Conservation (phyloP, 345 rosid species). For the Citrus mangshanensis region DNA sequence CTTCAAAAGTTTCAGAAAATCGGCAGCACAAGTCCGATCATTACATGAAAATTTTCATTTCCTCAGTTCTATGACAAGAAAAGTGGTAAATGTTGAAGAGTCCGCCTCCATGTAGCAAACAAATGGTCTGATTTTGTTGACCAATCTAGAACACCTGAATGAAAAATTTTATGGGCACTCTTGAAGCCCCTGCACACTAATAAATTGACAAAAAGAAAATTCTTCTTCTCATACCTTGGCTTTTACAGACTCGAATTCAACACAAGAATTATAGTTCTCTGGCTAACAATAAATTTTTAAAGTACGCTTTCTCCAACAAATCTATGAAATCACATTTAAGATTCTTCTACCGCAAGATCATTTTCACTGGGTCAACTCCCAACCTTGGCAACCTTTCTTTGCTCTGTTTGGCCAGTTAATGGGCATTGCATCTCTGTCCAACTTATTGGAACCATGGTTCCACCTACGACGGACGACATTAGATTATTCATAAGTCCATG, state of each 20-base stretch:
- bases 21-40: neutral
- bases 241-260: neutral
- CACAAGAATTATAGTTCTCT: neutral
- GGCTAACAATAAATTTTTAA: neutral
- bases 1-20: neutral
- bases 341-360: constrained; percentile 1
- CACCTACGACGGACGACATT: constrained; percentile 46
- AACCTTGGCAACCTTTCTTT: constrained; percentile 84
- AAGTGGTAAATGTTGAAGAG: neutral
- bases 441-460: constrained; percentile 82
- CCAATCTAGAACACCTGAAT: neutral
- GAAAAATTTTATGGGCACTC: neutral
- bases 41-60: neutral
- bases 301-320: neutral
- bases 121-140: neutral
- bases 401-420: constrained; percentile 76
- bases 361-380: constrained; percentile 34
- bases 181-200: neutral
- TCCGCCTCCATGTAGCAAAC: neutral
- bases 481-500: neutral
- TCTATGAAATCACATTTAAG: neutral
- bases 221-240: neutral
- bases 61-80: too few species aligned
- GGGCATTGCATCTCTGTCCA: constrained; percentile 99
- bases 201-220: too few species aligned